phyloP scores from a whole-genome alignment of 108 stramenopile species.

The Cyclotella kingstonii region DNA sequence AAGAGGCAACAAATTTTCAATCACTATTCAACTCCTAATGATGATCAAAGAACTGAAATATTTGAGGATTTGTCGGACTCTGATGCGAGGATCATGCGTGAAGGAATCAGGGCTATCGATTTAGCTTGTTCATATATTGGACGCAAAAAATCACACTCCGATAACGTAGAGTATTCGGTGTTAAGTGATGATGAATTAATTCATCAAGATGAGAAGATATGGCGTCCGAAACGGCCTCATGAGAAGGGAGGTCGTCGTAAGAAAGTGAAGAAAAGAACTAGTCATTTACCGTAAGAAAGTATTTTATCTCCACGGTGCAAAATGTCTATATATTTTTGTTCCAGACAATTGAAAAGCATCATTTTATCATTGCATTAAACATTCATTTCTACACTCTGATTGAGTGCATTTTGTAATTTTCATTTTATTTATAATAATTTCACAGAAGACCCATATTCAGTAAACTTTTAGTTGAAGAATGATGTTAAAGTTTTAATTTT shows the following conservation, averaged over 20 bases:
- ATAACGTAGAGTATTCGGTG: not conserved
- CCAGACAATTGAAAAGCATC: too few species aligned
- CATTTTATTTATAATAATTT: too few species aligned
- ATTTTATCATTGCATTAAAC: too few species aligned
- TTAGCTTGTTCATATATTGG: conserved; percentile 26
- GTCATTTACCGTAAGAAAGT: too few species aligned
- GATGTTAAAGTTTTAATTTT: too few species aligned
- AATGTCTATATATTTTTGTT: too few species aligned
- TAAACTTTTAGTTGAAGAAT: too few species aligned
- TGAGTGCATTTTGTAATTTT: too few species aligned
- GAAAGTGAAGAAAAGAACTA: conserved; percentile 6
- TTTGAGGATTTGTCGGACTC: not conserved
- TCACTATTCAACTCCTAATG: conserved; percentile 10
- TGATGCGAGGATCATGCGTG: conserved; percentile 9
- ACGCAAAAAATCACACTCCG: conserved; percentile 14
- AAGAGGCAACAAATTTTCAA: conserved; percentile 21
- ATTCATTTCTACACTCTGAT: too few species aligned
- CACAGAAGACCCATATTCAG: too few species aligned
- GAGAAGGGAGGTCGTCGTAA: conserved; percentile 4
- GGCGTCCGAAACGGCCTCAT: not conserved
- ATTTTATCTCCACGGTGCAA: too few species aligned
- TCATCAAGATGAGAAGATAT: not conserved
- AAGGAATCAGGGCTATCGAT: conserved; percentile 21
- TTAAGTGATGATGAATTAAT: not conserved
- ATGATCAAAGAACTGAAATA: not conserved